Conservation (phyloP, 441 rosid species). For the Populus hybrid region DNA sequence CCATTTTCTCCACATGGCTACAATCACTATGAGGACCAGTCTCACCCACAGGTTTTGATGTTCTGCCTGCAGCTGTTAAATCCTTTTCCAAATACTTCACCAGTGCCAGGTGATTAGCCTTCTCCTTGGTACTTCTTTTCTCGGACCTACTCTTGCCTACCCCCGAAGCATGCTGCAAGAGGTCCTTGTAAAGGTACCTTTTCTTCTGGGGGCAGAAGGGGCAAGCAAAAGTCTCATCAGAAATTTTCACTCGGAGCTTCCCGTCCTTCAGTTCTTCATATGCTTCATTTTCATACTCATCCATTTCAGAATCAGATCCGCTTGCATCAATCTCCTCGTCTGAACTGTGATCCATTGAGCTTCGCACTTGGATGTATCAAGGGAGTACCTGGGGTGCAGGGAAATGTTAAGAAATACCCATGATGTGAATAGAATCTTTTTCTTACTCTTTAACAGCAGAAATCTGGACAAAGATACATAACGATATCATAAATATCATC, state of each 20-base stretch:
- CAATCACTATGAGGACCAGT: conserved; percentile 20
- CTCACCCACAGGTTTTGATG: conserved; percentile 36
- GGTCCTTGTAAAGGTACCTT: conserved; percentile 64
- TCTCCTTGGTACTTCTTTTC: conserved; percentile 65
- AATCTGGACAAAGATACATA: neutral
- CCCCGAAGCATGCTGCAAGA: conserved; percentile 94
- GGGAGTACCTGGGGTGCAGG: conserved; percentile 11
- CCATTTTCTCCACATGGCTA: conserved; percentile 70
- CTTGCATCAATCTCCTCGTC: conserved; percentile 48
- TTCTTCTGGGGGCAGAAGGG: conserved; percentile 80
- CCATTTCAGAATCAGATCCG: conserved; percentile 48
- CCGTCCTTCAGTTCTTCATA: conserved; percentile 74
- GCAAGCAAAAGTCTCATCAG: conserved; percentile 58
- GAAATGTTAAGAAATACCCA: neutral
- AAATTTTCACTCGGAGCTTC: conserved; percentile 41
- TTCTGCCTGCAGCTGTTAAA: conserved; percentile 32
- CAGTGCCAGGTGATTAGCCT: conserved; percentile 78
- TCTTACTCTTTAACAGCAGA: neutral
- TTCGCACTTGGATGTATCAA: conserved; percentile 19
- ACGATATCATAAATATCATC: neutral
- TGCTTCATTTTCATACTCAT: conserved; percentile 38
- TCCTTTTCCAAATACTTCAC: conserved; percentile 69
- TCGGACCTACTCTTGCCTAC: conserved; percentile 71
- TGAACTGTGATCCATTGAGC: conserved; percentile 30
- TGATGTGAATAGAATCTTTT: neutral